Evolutionary conservation across 306 rosid species (phyloP).

Genomic region (Pyrus bretschneideri): DNA sequence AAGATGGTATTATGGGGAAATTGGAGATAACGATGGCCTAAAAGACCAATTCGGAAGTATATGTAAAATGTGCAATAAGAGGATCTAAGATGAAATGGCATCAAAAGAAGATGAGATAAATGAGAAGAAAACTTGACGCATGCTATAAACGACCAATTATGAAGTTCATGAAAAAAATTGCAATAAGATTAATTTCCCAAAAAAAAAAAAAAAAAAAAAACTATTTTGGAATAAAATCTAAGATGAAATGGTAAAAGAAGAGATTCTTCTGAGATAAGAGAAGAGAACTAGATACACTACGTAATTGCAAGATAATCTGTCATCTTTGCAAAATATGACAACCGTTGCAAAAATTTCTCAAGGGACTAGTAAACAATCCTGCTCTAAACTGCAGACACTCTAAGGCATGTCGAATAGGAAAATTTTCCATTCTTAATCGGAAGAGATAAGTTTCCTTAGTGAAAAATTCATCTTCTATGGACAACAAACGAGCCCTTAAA

Average conservation of each 20-base stretch:
- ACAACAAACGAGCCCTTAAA: not conserved
- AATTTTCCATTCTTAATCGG: not conserved
- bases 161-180: no score
- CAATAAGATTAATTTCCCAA: no score
- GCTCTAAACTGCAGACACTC: not conserved
- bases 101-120: not conserved
- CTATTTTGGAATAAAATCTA: no score
- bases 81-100: not conserved
- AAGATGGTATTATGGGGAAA: not conserved
- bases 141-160: no score
- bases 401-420: not conserved
- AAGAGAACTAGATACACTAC: not conserved
- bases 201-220: no score
- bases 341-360: not conserved
- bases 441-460: not conserved
- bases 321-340: not conserved
- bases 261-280: not conserved
- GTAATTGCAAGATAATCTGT: not conserved
- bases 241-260: no score
- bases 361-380: not conserved
- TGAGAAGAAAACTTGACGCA: no score
- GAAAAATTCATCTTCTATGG: not conserved
- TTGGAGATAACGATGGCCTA: not conserved
- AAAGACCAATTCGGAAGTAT: not conserved
- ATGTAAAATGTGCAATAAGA: not conserved